A percentile compares a stretch with the other conserved stretches of the same genome.
These are phyloP conservation scores for Saccharomycopsis synnaedendra DNA, from an alignment of 805 yeast genomes.

Conservation along the genomic window DNA sequence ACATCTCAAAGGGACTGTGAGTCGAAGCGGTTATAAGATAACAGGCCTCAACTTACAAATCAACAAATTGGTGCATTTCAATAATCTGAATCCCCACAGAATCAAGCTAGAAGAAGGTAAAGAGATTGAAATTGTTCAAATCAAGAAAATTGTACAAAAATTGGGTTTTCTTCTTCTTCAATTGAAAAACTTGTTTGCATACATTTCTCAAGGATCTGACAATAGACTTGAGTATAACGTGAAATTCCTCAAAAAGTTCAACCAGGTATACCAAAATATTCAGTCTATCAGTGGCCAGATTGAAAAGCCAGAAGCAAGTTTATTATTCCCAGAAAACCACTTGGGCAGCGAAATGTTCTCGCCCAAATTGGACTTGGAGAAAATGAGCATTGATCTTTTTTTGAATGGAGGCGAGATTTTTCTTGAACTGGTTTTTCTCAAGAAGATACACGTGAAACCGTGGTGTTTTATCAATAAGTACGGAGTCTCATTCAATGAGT, in stretches of 20 bases:
- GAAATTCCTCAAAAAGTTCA: conserved; percentile 11
- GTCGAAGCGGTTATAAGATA: conserved; percentile 11
- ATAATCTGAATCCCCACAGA: conserved; percentile 7
- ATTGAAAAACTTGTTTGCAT: conserved; percentile 3
- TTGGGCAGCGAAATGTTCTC: conserved; percentile 2
- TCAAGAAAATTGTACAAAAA: conserved; percentile 2
- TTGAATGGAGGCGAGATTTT: conserved; percentile 15
- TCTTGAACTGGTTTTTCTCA: conserved; percentile 13
- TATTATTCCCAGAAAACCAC: conserved; percentile 12
- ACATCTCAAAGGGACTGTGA: conserved; percentile 11
- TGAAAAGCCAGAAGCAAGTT: conserved; percentile 7
- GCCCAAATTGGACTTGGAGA: conserved; percentile 8
- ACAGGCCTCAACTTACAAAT: conserved; percentile 4
- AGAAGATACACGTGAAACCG: conserved; percentile 10
- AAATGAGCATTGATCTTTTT: conserved; percentile 13
- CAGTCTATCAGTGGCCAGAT: not conserved
- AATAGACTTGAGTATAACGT: conserved; percentile 5
- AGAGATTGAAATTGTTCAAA: conserved; percentile 7
- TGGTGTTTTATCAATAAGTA: conserved; percentile 16
- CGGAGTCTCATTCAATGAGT: conserved; percentile 14
- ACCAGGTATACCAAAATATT: conserved; percentile 11
- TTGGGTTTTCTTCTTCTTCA: conserved; percentile 8
- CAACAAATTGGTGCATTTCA: conserved; percentile 6
- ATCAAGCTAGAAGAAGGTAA: conserved; percentile 1
- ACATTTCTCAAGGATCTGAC: not conserved